Evolutionary conservation across 2,329 filamentous ascomycete species (phyloP), one percentile per base, ranked within the genome.

Genomic region (Fusarium austroafricanum): DNA sequence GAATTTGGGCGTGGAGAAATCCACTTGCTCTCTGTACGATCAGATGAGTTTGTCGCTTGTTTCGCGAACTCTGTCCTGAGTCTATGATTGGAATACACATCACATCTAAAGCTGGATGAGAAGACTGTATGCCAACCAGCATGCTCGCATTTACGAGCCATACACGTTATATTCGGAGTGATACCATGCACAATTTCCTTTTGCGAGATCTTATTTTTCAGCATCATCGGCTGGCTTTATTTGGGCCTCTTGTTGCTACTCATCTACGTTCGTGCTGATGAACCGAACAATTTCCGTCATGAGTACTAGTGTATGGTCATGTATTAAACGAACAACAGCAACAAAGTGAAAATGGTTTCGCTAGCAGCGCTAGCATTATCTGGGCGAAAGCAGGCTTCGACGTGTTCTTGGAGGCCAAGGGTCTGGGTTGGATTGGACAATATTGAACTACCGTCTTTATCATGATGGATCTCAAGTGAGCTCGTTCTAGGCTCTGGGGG

Each of bases 31-130:
- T n/a, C 18, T 37, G 23, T 35, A n/a, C 52, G 42, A 51, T 45
- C 31, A 49, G n/a, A 56, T 42, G 50, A 47, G 43, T 50, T 56
- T 44, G 40, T 50, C 35, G 38, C 28, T 40, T 40, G 28, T 52
- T 52, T 60, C 42, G 45, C 42, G 44, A 37, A 67, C n/a, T 29
- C 29, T 50, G 29, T 43, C 29, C 21, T 42, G 44, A 68, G 52
- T 54, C 20, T 26, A 52, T 35, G 33, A 42, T 69, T 68, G 65
- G 52, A 68, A 66, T 23, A 67, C 45, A 40, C 18, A 38, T 17
- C n/a, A 44, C 39, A 10, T 44, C 60, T 20, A 45, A 31, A 33
- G 33, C 53, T 55, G 65, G 55, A 52, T 46, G 65, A 66, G 60
- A 58, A 62, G 14, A 56, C 26, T 57, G 39, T 56, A 54, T 49